Conservation (phyloP, 2,329 filamentous ascomycete species). For the Penicillium sp. region DNA sequence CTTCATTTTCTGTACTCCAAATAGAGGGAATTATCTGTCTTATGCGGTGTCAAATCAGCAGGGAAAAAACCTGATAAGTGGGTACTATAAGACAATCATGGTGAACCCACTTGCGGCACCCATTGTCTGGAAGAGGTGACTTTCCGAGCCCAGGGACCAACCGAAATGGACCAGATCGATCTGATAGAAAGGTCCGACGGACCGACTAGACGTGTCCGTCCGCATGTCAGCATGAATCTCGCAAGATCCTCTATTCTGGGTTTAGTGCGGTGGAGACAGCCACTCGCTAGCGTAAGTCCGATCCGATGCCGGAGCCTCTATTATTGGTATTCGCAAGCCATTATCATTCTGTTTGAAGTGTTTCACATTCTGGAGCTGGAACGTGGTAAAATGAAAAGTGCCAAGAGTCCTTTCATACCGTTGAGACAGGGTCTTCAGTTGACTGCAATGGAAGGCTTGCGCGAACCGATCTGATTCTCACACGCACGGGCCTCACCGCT, state of each 20-base stretch:
- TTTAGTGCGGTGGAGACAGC: slow-evolving; percentile 21
- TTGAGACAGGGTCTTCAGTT: neutral
- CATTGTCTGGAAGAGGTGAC: slow-evolving; percentile 2
- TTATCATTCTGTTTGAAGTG: neutral
- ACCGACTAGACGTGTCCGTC: slow-evolving; percentile 4
- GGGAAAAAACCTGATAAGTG: neutral
- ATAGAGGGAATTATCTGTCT: neutral
- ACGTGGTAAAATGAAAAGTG: neutral
- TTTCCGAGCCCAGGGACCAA: slow-evolving; percentile 7
- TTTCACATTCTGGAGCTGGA: neutral
- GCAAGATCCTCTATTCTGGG: slow-evolving; percentile 28
- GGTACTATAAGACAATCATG: neutral
- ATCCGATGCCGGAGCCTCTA: neutral
- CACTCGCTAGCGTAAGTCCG: neutral
- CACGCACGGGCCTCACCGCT: neutral
- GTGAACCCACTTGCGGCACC: neutral
- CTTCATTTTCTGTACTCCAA: neutral
- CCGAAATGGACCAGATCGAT: slow-evolving; percentile 6
- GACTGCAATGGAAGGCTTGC: neutral
- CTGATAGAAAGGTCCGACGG: slow-evolving; percentile 18
- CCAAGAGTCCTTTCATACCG: neutral
- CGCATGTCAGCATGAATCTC: slow-evolving; percentile 12
- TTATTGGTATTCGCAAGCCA: neutral
- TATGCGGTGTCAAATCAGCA: neutral
- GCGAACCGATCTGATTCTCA: neutral